Evolutionary conservation across 441 rosid genomes (phyloP), one percentile per base, ranked within the genome.

Genomic region (Mallotus repandus): DNA sequence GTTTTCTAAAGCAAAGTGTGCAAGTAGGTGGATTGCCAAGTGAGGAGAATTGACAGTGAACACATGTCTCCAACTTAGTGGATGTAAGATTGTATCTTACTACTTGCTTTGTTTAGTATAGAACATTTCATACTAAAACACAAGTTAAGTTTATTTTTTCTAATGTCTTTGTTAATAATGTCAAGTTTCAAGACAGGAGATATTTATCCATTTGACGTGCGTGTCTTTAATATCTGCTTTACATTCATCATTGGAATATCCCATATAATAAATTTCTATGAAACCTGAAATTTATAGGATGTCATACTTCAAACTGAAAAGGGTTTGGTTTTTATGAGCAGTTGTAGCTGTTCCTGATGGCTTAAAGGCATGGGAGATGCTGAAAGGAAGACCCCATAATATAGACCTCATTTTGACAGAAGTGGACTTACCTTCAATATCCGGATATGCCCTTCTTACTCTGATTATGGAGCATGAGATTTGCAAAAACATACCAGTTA

Each of bases 401-500:
- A 68, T 91, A 35, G 99, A 95, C 77, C 84, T 95, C 77, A 87
- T 95, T 76, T 74, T 95, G 80, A 87, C 99, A 2, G 98, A 95
- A 81, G 96, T 89, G 64, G 97, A 90, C 76, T 82, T 95, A 56
- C 99, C 99, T 63, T 86, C 92, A 1, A 87, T 95, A 73, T 90
- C 97, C 41, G 99, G 99, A 84, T 89, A 79, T 63, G 82, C 97
- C 55, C 98, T 95, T 73, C 90, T 95, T 38, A 81, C 93, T 15
- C 87, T 92, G 58, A 86, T 93, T 67, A 90, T 81, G 96, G 97
- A 91, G 91, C 95, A 93, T 78, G 90, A 91, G 72, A 73, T 78
- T 19, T 92, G 98, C 89, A 95, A 90, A 80, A 90, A 84, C 80
- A 88, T 90, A 76, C 99, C 99, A 68, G 97, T 93, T 66, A 93